Base-by-base conservation (phyloP, 2,329 filamentous ascomycete species). In the Venturia carpophila region DNA sequence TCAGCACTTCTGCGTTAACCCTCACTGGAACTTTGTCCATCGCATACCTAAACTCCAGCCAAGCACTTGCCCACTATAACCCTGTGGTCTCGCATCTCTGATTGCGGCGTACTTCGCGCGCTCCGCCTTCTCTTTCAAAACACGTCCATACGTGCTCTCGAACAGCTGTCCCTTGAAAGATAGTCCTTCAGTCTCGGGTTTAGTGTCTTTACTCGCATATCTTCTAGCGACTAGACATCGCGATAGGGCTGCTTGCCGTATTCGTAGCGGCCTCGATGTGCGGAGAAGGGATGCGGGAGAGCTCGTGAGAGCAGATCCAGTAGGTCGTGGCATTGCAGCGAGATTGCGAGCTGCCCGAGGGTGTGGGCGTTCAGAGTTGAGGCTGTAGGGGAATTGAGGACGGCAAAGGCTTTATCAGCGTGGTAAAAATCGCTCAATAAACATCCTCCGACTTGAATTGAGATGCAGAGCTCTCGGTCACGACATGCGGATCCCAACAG, bases 111-210 rank as follows among this genome's bases (percentile, higher is more conserved):
- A 83, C 55, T 79, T 74, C 42, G 78, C 76, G 70, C 85, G 81
- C 70, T 85, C 82, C 30, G 79, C 81, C 64, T 82, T 79, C 70
- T 87, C 85, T 62, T 81, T 79, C 71, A 83, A 77, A 67, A 87
- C 71, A 55, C 85, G 79, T 69, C 84, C 79, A 49, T 80, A 75
- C 17, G 85, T 86, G 68, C 83, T 87, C 71, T 87, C 82, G 68
- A 85, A 86, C 56, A 88, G 70, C 71, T 87, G 42, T 80, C 79
- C 71, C 84, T 41, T 82, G 75, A 87, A 87, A 1, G 82, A 65
- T 27, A 58, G 37, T n/a, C 52, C 63, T 9, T 41, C 34, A 21
- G 17, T 39, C 21, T 60, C 39, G 5, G 24, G 37, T 24, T 56
- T 58, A 11, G n/a, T 15, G 9, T 49, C 34, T 27, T 41, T 49